Evolutionary conservation across 2,329 filamentous ascomycete species (phyloP).

Genomic region (Cladosporium sp.): DNA sequence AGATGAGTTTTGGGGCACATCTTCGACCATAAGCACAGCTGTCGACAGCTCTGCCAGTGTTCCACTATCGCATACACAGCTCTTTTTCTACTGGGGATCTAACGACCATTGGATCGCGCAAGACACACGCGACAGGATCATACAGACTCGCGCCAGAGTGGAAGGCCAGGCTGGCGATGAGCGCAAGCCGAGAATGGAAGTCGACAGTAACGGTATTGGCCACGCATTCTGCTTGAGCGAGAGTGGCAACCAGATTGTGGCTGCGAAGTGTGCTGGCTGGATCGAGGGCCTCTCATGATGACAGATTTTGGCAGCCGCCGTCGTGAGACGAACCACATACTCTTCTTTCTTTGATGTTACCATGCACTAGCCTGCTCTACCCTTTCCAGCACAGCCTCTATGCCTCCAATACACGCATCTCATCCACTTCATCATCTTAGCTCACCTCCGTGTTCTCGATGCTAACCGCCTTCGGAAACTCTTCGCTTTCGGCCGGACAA

Average conservation of each 20-base stretch:
- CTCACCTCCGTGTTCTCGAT: not conserved
- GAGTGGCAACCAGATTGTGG: conserved; percentile 51
- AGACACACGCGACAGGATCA: conserved; percentile 58
- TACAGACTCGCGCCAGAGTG: conserved; percentile 45
- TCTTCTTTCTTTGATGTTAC: not conserved
- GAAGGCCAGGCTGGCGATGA: conserved; percentile 28
- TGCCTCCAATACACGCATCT: conserved; percentile 32
- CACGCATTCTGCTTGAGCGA: conserved; percentile 62
- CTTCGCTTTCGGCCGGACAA: too few species aligned
- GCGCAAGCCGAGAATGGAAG: conserved; percentile 52
- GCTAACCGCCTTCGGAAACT: not conserved
- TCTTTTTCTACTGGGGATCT: conserved; percentile 62
- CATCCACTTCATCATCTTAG: not conserved
- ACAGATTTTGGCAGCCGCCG: not conserved
- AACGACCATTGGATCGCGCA: conserved; percentile 65
- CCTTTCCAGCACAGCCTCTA: not conserved
- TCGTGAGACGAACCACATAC: not conserved
- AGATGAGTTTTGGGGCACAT: conserved; percentile 60
- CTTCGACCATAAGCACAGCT: not conserved
- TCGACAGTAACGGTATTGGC: conserved; percentile 57
- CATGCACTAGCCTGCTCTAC: not conserved
- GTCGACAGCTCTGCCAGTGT: not conserved
- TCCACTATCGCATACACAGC: conserved; percentile 35
- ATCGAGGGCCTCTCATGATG: conserved; percentile 31
- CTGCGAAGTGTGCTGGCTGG: conserved; percentile 53